Evolutionary conservation across 2,329 filamentous ascomycete species (phyloP), one percentile per base, ranked within the genome.

Genomic region (Pseudocercospora macadamiae): DNA sequence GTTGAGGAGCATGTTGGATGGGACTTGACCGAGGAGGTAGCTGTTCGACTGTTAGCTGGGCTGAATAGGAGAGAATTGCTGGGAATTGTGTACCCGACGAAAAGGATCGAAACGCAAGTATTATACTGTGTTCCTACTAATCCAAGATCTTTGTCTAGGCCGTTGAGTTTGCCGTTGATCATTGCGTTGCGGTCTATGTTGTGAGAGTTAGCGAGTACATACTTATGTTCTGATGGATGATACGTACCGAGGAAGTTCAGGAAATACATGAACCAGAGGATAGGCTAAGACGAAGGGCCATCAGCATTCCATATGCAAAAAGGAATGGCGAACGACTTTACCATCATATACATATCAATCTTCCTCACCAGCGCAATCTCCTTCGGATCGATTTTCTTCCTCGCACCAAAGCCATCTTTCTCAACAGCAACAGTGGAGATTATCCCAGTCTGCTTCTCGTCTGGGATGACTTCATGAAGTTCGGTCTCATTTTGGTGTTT

Each of bases 161-260:
- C 57, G 12, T 59, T 57, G 4, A 68, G 48, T 28, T 67, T 67
- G 23, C 52, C 45, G 21, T 55, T 55, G n/a, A 55, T 54, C 52
- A 64, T 64, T 16, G 57, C 58, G 34, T 64, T 64, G 1, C 62
- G 54, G 34, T 63, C 60, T 7, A n/a, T n/a, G n/a, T n/a, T n/a
- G n/a, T n/a, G n/a, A n/a, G n/a, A n/a, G n/a, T n/a, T n/a, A n/a
- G n/a, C n/a, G n/a, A n/a, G n/a, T n/a, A n/a, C n/a, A n/a, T n/a
- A n/a, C n/a, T n/a, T n/a, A n/a, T n/a, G n/a, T n/a, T n/a, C n/a
- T n/a, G n/a, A n/a, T n/a, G n/a, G n/a, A n/a, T n/a, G n/a, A n/a
- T n/a, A n/a, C n/a, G n/a, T n/a, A n/a, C n/a, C n/a, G n/a, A 64
- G 51, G 32, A 61, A 64, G 45, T 64, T 64, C 14, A 64, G 21